Evolutionary conservation across 2,329 filamentous ascomycete genomes (phyloP), one percentile per base, ranked within the genome.

Genomic region (Trichoderma sp.): DNA sequence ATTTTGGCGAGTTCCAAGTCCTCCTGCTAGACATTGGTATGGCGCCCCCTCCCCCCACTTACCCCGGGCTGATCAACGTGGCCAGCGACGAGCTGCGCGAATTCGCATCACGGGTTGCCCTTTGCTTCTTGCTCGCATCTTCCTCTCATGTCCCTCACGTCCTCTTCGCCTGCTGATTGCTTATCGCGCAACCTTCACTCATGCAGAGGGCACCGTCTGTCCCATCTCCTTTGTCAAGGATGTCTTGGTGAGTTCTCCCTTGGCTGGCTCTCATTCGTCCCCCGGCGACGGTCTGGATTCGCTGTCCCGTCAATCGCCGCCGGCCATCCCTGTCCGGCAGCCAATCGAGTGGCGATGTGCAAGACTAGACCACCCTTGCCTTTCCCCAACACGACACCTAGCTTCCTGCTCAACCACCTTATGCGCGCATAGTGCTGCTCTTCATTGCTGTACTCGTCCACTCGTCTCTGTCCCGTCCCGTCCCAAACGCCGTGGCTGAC

Each of bases 211-310:
- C 74, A 95, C 93, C 64, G 90, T 95, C 74, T 94, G 92, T 81
- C 91, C 92, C 76, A 94, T 95, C 80, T 93, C 91, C 76, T 95
- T 95, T 82, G 93, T 95, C 82, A 93, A 93, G 83, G 91, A 94
- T 80, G 89, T 93, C 75, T 84, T 95, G 84, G 93, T 95, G 89
- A 88, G 92, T 83, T 68, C 73, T 74, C 72, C 73, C 70, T 34
- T 50, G 55, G 39, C 26, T 32, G 30, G 62, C 66, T 74, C 70
- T 74, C 71, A 62, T 66, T 73, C 74, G 67, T 72, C 68, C 74
- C 59, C 59, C 65, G 64, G 66, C 66, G 23, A n/a, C 59, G 58
- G 47, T 50, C 50, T 62, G 71, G 59, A 53, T 64, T 73, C 71
- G 69, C 71, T 73, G 23, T 66, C 70, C 66, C 69, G 58, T 74